Conservation (phyloP, 2,329 filamentous ascomycete species). For the Aspergillus awamori region DNA sequence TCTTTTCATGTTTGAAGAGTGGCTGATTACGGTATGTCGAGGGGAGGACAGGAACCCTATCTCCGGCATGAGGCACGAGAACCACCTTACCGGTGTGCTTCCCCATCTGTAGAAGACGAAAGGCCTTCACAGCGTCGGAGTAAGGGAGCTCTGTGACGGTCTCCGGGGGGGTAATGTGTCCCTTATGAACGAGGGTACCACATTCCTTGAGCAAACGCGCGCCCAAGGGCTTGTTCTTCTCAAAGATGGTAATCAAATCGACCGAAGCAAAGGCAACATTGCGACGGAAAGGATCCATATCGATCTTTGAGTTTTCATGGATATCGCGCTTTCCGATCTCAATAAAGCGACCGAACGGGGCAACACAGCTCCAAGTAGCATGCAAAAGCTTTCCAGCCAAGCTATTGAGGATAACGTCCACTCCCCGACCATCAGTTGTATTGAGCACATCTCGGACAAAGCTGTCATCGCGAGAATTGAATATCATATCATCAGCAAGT, state of each 20-base stretch:
- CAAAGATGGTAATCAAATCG: neutral
- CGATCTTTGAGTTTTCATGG: neutral
- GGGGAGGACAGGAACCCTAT: neutral
- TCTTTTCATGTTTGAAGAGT: neutral
- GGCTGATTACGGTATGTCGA: neutral
- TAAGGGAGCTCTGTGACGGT: neutral
- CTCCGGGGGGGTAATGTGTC: neutral
- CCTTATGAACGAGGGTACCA: neutral
- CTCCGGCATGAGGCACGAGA: neutral
- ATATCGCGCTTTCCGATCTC: conserved; percentile 5
- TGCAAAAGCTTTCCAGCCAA: neutral
- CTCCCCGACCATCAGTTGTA: neutral
- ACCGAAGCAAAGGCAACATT: neutral
- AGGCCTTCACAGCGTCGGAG: neutral
- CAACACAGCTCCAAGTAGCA: neutral
- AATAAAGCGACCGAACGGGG: conserved; percentile 6
- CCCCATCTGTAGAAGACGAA: neutral
- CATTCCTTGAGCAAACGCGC: neutral
- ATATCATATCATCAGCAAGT: neutral
- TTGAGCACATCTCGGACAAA: neutral
- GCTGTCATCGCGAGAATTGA: neutral
- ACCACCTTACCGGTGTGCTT: conserved; percentile 4
- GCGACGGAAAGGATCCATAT: neutral
- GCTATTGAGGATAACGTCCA: conserved; percentile 3
- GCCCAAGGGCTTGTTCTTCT: neutral